Conservation (phyloP, 2,329 filamentous ascomycete genomes). For the Cladophialophora yegresii region DNA sequence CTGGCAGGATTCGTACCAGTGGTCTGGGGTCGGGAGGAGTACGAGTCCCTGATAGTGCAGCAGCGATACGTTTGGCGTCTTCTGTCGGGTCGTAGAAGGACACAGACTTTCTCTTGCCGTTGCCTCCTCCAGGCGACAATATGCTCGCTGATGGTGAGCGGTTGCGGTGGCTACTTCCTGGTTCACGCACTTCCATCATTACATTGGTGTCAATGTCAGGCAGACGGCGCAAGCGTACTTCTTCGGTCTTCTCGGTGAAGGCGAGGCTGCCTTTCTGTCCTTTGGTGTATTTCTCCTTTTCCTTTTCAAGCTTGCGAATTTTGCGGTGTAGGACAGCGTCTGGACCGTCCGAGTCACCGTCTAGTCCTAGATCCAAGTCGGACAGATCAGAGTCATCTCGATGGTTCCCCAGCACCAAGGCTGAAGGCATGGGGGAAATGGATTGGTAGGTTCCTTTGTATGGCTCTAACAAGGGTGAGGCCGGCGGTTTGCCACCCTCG, state of each 20-base stretch:
- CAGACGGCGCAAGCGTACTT: conserved; percentile 21
- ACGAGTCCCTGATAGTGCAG: conserved; percentile 66
- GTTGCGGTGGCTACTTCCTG: conserved; percentile 22
- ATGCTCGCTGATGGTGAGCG: conserved; percentile 25
- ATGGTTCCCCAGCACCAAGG: conserved; percentile 62
- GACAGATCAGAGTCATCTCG: conserved; percentile 58
- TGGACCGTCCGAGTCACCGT: conserved; percentile 39
- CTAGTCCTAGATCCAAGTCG: conserved; percentile 42
- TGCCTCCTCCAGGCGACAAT: conserved; percentile 21
- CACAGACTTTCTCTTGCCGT: conserved; percentile 56
- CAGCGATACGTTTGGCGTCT: conserved; percentile 74
- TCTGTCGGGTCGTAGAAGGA: conserved; percentile 81
- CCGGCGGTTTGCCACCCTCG: conserved; percentile 59
- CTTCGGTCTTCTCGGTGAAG: conserved; percentile 14
- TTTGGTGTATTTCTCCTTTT: conserved; percentile 39
- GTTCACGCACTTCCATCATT: conserved; percentile 21
- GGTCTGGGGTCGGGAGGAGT: conserved; percentile 68
- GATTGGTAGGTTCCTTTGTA: conserved; percentile 94
- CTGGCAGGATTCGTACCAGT: conserved; percentile 80
- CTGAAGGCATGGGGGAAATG: conserved; percentile 90
- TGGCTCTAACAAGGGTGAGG: conserved; percentile 83
- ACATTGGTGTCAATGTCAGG: conserved; percentile 27
- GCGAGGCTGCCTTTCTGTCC: conserved; percentile 17
- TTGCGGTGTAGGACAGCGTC: conserved; percentile 41
- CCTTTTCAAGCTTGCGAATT: conserved; percentile 38